A percentile compares a stretch with the other conserved stretches of the same genome.
These are phyloP conservation scores for Pyracantha coccinea DNA, from an alignment of 331 rosid species.

Conservation along the genomic window DNA sequence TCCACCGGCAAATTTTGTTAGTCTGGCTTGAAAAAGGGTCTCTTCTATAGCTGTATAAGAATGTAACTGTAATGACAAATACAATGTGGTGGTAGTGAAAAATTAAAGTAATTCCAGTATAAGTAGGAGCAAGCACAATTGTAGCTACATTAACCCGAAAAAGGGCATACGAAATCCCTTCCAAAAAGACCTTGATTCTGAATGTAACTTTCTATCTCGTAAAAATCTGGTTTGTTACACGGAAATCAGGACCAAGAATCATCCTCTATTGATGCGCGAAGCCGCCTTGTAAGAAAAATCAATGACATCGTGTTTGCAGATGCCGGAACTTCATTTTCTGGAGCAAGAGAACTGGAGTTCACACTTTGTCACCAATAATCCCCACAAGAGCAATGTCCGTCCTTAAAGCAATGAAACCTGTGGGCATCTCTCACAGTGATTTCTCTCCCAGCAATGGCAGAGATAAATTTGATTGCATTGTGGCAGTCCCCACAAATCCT, in stretches of 20 bases:
- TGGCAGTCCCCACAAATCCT: constrained; percentile 92
- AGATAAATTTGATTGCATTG: constrained; percentile 68
- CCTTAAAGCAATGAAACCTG: constrained; percentile 79
- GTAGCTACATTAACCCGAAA: too few relatives aligned
- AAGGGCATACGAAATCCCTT: too few relatives aligned
- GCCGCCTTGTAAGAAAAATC: neutral
- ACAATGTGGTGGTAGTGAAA: too few relatives aligned
- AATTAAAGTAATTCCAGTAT: too few relatives aligned
- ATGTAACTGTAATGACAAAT: too few relatives aligned
- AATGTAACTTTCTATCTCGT: neutral
- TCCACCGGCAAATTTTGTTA: neutral
- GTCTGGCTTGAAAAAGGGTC: neutral
- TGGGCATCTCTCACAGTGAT: constrained; percentile 78
- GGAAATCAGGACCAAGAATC: neutral
- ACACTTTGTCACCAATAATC: constrained; percentile 61
- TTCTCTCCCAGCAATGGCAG: constrained; percentile 57
- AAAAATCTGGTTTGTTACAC: neutral
- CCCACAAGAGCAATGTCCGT: constrained; percentile 69
- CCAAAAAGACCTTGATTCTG: neutral
- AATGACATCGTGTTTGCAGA: neutral
- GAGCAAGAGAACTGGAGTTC: neutral
- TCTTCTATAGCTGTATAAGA: too few relatives aligned
- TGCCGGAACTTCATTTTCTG: neutral
- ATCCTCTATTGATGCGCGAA: neutral
- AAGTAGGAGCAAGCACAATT: too few relatives aligned